A percentile compares a stretch with the other conserved stretches of the same genome.
phyloP scores from a whole-genome alignment of 2,329 filamentous ascomycete species.

The Chaetomium sp. region DNA sequence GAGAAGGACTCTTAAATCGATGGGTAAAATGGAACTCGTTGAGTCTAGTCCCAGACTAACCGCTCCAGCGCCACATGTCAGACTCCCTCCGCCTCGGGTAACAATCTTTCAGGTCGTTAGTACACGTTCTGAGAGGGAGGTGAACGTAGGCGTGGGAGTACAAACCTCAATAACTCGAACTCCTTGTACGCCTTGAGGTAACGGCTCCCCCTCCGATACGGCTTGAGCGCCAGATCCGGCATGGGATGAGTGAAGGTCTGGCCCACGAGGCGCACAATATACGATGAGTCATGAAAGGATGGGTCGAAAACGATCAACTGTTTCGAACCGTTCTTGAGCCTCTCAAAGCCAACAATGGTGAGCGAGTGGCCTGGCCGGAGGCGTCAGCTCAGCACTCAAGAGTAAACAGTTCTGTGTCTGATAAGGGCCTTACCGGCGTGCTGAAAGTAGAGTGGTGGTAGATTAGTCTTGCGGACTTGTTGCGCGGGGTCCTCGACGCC shows the following conservation, averaged over 20 bases:
- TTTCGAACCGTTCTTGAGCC: slow-evolving; percentile 60
- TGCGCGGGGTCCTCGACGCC: slow-evolving; percentile 52
- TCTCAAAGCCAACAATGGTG: slow-evolving; percentile 85
- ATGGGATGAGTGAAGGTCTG: slow-evolving; percentile 47
- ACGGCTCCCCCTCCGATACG: slow-evolving; percentile 69
- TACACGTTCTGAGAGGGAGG: neutral
- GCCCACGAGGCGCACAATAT: slow-evolving; percentile 62
- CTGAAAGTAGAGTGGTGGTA: slow-evolving; percentile 89
- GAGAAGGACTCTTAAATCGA: neutral
- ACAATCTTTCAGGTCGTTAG: neutral
- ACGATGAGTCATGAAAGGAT: slow-evolving; percentile 70
- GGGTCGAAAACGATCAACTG: slow-evolving; percentile 89
- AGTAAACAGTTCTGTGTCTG: neutral
- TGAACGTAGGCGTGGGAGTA: slow-evolving; percentile 20
- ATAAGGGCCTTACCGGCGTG: slow-evolving; percentile 61
- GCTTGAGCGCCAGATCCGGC: slow-evolving; percentile 61
- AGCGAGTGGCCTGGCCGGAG: slow-evolving; percentile 72
- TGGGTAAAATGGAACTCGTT: neutral
- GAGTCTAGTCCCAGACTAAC: neutral
- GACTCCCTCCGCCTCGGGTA: neutral
- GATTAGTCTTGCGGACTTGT: slow-evolving; percentile 69
- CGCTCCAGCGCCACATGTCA: neutral
- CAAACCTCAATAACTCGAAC: slow-evolving; percentile 78
- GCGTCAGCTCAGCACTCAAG: neutral
- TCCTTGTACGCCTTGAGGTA: slow-evolving; percentile 72